phyloP scores from a whole-genome alignment of 257 asterid species.

The Pogostemon cablin region DNA sequence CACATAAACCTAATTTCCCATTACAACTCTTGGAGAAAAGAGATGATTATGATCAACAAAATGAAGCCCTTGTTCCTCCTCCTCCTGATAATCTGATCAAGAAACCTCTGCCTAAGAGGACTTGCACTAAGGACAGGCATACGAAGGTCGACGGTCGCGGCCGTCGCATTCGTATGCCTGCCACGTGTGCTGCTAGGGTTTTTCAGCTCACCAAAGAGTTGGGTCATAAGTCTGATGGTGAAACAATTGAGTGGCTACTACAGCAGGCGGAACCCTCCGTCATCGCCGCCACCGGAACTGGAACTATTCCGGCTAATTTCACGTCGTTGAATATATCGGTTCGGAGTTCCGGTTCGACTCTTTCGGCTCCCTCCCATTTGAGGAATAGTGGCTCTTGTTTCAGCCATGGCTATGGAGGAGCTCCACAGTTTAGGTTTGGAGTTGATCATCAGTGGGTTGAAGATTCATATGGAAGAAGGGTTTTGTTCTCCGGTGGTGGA shows the following conservation, averaged over 20 bases:
- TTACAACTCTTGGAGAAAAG: slow-evolving; percentile 58
- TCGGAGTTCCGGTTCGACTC: slow-evolving; percentile 61
- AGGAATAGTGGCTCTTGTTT: slow-evolving; percentile 28
- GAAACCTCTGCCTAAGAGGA: slow-evolving; percentile 53
- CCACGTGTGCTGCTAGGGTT: slow-evolving; percentile 82
- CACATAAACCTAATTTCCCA: slow-evolving; percentile 52
- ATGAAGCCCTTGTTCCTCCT: neutral
- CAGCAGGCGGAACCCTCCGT: slow-evolving; percentile 89
- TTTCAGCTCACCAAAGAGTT: slow-evolving; percentile 73
- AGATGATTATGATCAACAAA: slow-evolving; percentile 17
- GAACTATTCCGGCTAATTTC: slow-evolving; percentile 83
- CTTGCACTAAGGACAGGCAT: slow-evolving; percentile 65
- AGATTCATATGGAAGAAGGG: slow-evolving; percentile 34
- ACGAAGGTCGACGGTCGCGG: slow-evolving; percentile 62
- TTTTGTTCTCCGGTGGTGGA: slow-evolving; percentile 41
- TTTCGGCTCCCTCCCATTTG: slow-evolving; percentile 54
- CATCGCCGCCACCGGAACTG: slow-evolving; percentile 91
- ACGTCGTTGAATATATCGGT: slow-evolving; percentile 62
- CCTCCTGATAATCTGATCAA: slow-evolving; percentile 6
- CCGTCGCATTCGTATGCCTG: slow-evolving; percentile 80
- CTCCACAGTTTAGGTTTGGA: slow-evolving; percentile 34
- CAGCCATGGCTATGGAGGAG: slow-evolving; percentile 31
- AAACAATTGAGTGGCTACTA: slow-evolving; percentile 61
- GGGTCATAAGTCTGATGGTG: slow-evolving; percentile 53
- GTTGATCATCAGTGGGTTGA: slow-evolving; percentile 24